phyloP scores from a whole-genome alignment of 345 rosid genomes.

The Rhodamnia argentea region DNA sequence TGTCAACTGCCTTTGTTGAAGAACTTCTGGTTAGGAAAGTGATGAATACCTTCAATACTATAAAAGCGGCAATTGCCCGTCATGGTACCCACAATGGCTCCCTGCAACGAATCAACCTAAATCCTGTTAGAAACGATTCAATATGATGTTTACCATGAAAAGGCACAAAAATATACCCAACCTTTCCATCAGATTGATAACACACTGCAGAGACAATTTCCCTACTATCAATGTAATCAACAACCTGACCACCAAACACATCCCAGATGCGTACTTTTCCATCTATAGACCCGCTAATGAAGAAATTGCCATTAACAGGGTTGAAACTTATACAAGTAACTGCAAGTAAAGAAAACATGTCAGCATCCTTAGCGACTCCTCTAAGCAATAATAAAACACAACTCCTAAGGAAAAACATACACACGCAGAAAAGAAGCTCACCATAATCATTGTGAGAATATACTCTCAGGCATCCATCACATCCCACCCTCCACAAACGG shows the following conservation, averaged over 20 bases:
- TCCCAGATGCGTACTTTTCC: slow-evolving; percentile 79
- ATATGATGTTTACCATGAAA: neutral
- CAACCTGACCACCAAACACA: slow-evolving; percentile 35
- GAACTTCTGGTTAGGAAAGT: neutral
- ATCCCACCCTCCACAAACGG: slow-evolving; percentile 51
- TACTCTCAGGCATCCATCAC: slow-evolving; percentile 35
- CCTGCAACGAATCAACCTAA: slow-evolving; percentile 20
- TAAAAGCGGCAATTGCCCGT: slow-evolving; percentile 56
- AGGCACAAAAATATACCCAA: slow-evolving; percentile 5
- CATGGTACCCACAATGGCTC: slow-evolving; percentile 65
- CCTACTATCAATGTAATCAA: slow-evolving; percentile 49
- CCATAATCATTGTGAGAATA: slow-evolving; percentile 66
- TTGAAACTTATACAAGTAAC: slow-evolving; percentile 44
- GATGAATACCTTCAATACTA: slow-evolving; percentile 36
- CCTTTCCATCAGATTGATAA: slow-evolving; percentile 61
- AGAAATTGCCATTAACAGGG: slow-evolving; percentile 38
- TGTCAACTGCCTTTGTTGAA: neutral
- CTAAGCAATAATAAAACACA: neutral
- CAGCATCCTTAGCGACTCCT: neutral
- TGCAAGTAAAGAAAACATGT: slow-evolving; percentile 6
- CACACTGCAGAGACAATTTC: slow-evolving; percentile 70
- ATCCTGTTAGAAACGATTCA: neutral
- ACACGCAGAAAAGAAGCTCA: slow-evolving; percentile 5
- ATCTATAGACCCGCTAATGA: slow-evolving; percentile 53
- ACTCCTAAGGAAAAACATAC: neutral